Evolutionary conservation across 2,329 filamentous ascomycete species (phyloP), one percentile per base, ranked within the genome.

Genomic region (Aspergillus pseudoterreus): DNA sequence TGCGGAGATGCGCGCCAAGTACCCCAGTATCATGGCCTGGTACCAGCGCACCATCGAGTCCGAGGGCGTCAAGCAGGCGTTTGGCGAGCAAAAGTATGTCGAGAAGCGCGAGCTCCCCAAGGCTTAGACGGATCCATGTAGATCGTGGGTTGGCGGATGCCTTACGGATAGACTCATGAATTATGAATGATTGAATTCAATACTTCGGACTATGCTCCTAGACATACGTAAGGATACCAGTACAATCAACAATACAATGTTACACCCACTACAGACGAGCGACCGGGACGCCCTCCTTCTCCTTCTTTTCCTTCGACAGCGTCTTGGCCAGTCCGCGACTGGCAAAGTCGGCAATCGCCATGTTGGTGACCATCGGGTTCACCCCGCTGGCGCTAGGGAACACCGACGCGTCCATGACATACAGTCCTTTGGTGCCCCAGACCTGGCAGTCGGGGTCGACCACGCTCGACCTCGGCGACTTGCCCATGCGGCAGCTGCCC

Each of bases 331-430:
- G 59, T 12, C 71, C 71, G 35, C 64, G 65, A 55, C 73, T 75
- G 8, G 74, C 71, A 66, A 70, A 75, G 55, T 79, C 75, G 5
- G 73, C 70, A 47, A 79, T 76, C 4, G 71, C 76, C 76, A 79
- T 77, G 49, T 73, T 77, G 45, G 75, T 78, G 43, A 79, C 61
- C 77, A 79, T 79, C 2, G 77, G 77, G 46, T 79, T 79, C 22
- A 78, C 77, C 10, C 77, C 76, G 51, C 74, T 77, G 15, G 77
- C 75, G 53, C 75, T 76, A 3, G 76, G 77, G 57, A 79, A 77
- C 2, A 78, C 72, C 11, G 75, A 78, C 6, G 75, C 74, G 64
- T 79, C 77, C 15, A 74, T 68, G 12, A 79, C 73, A 54, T 77
- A 78, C 22, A 79, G 53, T 1, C 71, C 71, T 8, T 74, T 64